Evolutionary conservation across 805 yeast species (phyloP).

Genomic region (Diddensiella transvaalensis): DNA sequence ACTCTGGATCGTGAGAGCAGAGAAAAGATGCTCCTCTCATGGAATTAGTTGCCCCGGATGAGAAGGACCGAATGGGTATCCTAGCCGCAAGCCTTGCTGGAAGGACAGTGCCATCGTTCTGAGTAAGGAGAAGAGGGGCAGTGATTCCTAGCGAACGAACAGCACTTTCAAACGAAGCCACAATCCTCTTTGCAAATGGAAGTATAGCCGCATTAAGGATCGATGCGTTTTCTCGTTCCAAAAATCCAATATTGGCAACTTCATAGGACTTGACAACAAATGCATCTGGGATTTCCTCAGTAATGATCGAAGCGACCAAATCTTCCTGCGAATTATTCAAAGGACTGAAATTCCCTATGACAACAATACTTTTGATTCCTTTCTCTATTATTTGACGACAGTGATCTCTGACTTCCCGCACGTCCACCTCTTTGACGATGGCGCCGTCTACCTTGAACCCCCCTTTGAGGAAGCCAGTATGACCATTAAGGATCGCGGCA

Average conservation of each 20-base stretch:
- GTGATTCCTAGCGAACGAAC: constrained; percentile 35
- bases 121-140: constrained; percentile 42
- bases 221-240: constrained; percentile 48
- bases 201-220: constrained; percentile 41
- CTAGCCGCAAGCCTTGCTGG: constrained; percentile 39
- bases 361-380: constrained; percentile 37
- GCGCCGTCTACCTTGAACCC: constrained; percentile 19
- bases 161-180: constrained; percentile 39
- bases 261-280: constrained; percentile 39
- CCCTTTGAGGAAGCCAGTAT: constrained; percentile 16
- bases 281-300: constrained; percentile 35
- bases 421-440: constrained; percentile 11
- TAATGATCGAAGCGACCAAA: constrained; percentile 34
- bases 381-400: constrained; percentile 32
- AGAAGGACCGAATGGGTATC: constrained; percentile 44
- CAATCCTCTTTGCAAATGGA: constrained; percentile 42
- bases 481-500: constrained; percentile 13
- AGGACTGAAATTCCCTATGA: constrained; percentile 42
- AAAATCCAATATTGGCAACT: constrained; percentile 43
- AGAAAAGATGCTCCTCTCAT: constrained; percentile 40
- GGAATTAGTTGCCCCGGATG: constrained; percentile 45
- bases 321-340: constrained; percentile 40
- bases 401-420: constrained; percentile 22
- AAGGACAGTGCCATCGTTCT: constrained; percentile 49
- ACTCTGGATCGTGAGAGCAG: constrained; percentile 29